These are phyloP conservation scores for Aspergillus quadricinctus DNA, from an alignment of 2,329 filamentous ascomycete species.

Conservation along the genomic window DNA sequence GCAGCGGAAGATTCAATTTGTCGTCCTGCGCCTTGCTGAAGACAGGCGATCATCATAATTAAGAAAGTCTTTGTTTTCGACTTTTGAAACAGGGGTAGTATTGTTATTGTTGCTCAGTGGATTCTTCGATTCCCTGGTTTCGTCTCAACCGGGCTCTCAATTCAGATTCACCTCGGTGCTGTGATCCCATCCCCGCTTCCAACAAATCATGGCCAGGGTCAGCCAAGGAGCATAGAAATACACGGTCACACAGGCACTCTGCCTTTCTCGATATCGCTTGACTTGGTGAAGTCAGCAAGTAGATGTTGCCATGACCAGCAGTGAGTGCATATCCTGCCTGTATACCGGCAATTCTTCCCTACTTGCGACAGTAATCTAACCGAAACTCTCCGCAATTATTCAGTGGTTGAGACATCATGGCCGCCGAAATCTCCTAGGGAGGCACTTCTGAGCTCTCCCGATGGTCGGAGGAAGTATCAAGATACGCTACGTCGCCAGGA, in stretches of 20 bases:
- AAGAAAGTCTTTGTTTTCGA: neutral
- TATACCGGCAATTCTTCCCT: neutral
- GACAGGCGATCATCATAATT: neutral
- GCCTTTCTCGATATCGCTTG: neutral
- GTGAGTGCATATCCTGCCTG: slow-evolving; percentile 13
- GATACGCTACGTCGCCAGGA: slow-evolving; percentile 63
- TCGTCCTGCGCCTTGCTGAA: slow-evolving; percentile 7
- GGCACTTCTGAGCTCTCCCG: slow-evolving; percentile 65
- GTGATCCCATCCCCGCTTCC: neutral
- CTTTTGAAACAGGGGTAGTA: neutral
- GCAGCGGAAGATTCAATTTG: slow-evolving; percentile 18
- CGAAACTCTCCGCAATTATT: slow-evolving; percentile 4
- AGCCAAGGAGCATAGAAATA: neutral
- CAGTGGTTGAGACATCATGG: slow-evolving; percentile 50
- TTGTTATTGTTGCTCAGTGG: slow-evolving; percentile 2
- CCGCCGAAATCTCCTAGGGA: slow-evolving; percentile 61
- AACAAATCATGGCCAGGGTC: neutral
- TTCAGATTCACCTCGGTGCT: neutral
- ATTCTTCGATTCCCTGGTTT: neutral
- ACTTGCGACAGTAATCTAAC: slow-evolving; percentile 2
- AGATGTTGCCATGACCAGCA: slow-evolving; percentile 16
- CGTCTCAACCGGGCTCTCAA: neutral
- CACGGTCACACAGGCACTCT: neutral
- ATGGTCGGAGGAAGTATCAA: slow-evolving; percentile 71
- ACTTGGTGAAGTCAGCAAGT: neutral